phyloP scores from a whole-genome alignment of 495 filamentous ascomycete genomes.

The Trichoderma asperelloides region DNA sequence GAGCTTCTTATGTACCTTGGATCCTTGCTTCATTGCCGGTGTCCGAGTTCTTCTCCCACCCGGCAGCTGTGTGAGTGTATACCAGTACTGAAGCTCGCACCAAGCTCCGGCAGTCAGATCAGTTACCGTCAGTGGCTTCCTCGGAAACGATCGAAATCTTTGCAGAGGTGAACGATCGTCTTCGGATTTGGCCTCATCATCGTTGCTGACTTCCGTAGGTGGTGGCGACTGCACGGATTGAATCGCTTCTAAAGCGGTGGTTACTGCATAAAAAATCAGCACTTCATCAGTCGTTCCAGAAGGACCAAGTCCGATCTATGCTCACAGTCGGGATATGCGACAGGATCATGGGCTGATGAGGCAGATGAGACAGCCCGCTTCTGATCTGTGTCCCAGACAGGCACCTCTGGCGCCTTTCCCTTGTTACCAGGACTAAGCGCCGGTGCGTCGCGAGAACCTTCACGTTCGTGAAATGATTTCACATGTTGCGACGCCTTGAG shows the following conservation, averaged over 20 bases:
- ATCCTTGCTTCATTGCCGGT: conserved; percentile 73
- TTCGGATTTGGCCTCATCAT: background rate
- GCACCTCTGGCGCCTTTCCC: background rate
- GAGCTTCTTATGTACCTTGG: conserved; percentile 66
- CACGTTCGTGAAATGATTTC: background rate
- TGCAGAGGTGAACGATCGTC: conserved; percentile 40
- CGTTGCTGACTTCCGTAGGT: conserved; percentile 4
- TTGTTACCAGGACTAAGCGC: background rate
- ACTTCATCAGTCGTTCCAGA: background rate
- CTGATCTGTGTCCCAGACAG: background rate
- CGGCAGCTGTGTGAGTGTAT: conserved; percentile 60
- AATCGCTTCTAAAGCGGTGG: conserved; percentile 23
- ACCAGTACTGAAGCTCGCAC: conserved; percentile 95
- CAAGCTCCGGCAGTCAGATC: conserved; percentile 83
- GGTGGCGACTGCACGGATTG: conserved; percentile 10
- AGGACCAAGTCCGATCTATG: background rate
- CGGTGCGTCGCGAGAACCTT: too few species aligned
- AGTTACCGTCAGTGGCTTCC: conserved; percentile 78
- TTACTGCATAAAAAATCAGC: background rate
- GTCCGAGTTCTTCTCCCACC: conserved; percentile 64
- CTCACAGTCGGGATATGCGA: conserved; percentile 42
- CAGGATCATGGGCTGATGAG: conserved; percentile 16
- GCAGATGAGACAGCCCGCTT: background rate
- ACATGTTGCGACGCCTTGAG: background rate
- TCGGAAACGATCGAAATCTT: conserved; percentile 69